Evolutionary conservation across 495 filamentous ascomycete genomes (phyloP).

Genomic region (Penicillium tannophilum): DNA sequence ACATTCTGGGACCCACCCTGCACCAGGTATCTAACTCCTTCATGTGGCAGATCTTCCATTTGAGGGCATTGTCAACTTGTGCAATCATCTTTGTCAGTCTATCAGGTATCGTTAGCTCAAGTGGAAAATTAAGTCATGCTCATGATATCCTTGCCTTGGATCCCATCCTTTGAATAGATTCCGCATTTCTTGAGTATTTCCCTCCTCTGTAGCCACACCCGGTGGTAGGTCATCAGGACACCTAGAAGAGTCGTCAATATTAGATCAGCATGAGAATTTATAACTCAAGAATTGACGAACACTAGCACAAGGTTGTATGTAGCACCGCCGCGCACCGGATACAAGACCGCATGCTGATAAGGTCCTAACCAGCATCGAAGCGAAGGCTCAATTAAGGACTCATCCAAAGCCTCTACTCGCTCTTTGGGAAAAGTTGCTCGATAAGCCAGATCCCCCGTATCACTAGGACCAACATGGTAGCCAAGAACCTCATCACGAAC

Average conservation of each 20-base stretch:
- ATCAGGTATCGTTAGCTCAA: not conserved
- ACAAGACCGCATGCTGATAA: constrained; percentile 58
- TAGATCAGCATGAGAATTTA: too few relatives aligned
- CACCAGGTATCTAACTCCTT: constrained; percentile 15
- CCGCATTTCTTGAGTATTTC: not conserved
- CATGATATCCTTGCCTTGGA: constrained; percentile 8
- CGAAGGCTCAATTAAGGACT: constrained; percentile 11
- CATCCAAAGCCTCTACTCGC: constrained; percentile 13
- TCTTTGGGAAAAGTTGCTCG: constrained; percentile 42
- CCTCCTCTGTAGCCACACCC: constrained; percentile 4
- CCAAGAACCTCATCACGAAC: constrained; percentile 44
- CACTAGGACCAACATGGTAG: constrained; percentile 37
- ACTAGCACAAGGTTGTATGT: constrained; percentile 59
- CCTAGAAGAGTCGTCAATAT: constrained; percentile 40
- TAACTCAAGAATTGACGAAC: not conserved
- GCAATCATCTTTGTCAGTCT: constrained; percentile 24
- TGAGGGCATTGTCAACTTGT: constrained; percentile 26
- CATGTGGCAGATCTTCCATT: constrained; percentile 60
- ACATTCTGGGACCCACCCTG: constrained; percentile 39
- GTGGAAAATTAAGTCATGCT: not conserved
- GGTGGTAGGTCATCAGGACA: constrained; percentile 61
- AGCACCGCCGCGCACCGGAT: constrained; percentile 55
- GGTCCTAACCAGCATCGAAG: constrained; percentile 59
- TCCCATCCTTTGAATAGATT: constrained; percentile 2
- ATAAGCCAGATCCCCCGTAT: constrained; percentile 66